These are phyloP conservation scores for Coelastrella sp. DNA, from an alignment of 139 green algal species.

Conservation along the genomic window DNA sequence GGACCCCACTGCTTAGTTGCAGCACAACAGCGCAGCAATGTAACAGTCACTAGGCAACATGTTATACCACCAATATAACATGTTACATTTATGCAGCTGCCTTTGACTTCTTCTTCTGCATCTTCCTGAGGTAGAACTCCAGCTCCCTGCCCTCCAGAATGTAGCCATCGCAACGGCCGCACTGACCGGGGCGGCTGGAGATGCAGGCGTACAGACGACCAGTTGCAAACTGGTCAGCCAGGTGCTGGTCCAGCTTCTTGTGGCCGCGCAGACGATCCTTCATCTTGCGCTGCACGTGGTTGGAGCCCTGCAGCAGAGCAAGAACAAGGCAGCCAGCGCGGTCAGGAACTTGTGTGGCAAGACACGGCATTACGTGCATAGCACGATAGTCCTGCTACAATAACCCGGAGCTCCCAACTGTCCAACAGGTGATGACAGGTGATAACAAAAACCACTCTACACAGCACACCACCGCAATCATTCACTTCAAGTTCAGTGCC, in stretches of 20 bases:
- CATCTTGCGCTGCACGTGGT: conserved; percentile 91
- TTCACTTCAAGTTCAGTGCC: neutral
- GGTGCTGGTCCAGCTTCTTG: conserved; percentile 81
- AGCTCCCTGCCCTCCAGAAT: conserved; percentile 95
- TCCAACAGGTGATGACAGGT: too few species aligned
- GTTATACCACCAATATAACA: too few species aligned
- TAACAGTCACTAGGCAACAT: neutral
- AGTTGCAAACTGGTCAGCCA: conserved; percentile 95
- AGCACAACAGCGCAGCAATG: neutral
- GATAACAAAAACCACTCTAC: neutral
- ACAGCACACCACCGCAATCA: neutral
- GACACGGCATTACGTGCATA: too few species aligned
- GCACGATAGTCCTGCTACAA: too few species aligned
- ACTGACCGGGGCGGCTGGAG: conserved; percentile 80
- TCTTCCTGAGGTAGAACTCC: conserved; percentile 94
- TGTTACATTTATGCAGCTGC: conserved; percentile 13
- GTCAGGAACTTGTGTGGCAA: too few species aligned
- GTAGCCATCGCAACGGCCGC: conserved; percentile 90
- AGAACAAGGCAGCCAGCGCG: too few species aligned
- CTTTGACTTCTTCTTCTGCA: conserved; percentile 90
- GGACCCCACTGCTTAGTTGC: neutral
- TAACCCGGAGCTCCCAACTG: too few species aligned
- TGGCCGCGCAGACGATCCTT: conserved; percentile 72
- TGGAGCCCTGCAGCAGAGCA: conserved; percentile 70
- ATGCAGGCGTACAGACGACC: conserved; percentile 93